Evolutionary conservation across 306 rosid species (phyloP).

Genomic region (Fragaria iinumae): DNA sequence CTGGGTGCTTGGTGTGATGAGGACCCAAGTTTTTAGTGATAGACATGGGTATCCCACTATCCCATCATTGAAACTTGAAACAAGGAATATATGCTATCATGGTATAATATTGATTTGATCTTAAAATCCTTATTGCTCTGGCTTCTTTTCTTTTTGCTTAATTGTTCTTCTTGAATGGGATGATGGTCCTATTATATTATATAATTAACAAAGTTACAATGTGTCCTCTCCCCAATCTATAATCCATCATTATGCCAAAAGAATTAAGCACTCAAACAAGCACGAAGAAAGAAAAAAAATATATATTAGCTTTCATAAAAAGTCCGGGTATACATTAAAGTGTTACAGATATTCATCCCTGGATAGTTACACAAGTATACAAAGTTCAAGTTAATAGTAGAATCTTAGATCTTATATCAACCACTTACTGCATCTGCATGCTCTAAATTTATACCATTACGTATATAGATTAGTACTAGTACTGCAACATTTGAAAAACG

Average conservation of each 20-base stretch:
- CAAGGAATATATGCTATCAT: constrained; percentile 28
- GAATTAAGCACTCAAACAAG: background rate
- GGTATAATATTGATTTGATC: constrained; percentile 17
- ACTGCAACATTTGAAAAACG: too few species aligned
- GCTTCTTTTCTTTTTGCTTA: background rate
- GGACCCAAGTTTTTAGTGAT: constrained; percentile 21
- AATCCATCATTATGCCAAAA: constrained; percentile 28
- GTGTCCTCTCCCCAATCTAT: constrained; percentile 32
- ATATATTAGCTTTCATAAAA: background rate
- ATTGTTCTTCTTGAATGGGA: background rate
- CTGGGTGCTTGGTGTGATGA: constrained; percentile 20
- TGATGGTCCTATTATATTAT: constrained; percentile 14
- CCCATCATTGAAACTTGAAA: constrained; percentile 37
- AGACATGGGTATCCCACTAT: constrained; percentile 26
- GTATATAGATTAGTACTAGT: too few species aligned
- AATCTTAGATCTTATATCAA: background rate
- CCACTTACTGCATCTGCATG: background rate
- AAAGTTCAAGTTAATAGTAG: too few species aligned
- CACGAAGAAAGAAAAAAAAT: background rate
- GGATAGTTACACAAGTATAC: background rate
- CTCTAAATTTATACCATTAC: too few species aligned
- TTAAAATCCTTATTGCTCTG: constrained; percentile 7
- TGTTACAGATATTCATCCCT: too few species aligned
- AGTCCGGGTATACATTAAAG: background rate
- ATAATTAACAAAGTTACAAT: constrained; percentile 16